Conservation (phyloP, 2,329 filamentous ascomycete genomes). For the Raffaelea albimanens region DNA sequence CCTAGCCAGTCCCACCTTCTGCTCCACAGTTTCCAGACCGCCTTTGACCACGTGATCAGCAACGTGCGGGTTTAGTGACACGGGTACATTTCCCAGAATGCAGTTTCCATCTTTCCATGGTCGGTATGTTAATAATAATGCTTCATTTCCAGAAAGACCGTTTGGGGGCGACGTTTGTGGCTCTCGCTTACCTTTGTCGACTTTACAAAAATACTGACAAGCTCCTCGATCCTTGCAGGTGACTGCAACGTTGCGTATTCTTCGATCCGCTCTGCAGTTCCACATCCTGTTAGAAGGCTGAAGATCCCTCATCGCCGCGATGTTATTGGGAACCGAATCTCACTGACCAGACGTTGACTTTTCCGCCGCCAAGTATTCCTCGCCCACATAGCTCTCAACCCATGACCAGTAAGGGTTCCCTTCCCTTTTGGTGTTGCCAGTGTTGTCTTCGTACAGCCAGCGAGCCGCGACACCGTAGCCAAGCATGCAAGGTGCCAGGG, state of each 20-base stretch:
- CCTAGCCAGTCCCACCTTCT: too few relatives aligned
- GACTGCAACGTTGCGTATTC: slow-evolving; percentile 64
- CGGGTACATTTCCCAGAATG: slow-evolving; percentile 61
- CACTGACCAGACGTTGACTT: slow-evolving; percentile 56
- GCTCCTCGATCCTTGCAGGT: slow-evolving; percentile 65
- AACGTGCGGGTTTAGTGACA: slow-evolving; percentile 21
- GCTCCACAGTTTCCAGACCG: not conserved
- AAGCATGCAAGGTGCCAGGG: slow-evolving; percentile 78
- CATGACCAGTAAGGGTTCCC: slow-evolving; percentile 78
- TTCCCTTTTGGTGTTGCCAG: slow-evolving; percentile 42
- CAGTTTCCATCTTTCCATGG: slow-evolving; percentile 53
- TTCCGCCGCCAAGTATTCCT: slow-evolving; percentile 69
- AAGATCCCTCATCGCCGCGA: too few relatives aligned
- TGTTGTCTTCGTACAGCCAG: slow-evolving; percentile 53
- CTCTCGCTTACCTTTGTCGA: slow-evolving; percentile 60
- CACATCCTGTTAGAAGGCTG: slow-evolving; percentile 45
- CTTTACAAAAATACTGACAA: slow-evolving; percentile 76
- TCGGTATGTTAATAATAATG: not conserved
- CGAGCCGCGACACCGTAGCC: slow-evolving; percentile 76
- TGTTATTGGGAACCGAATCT: too few relatives aligned
- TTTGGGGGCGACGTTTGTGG: not conserved
- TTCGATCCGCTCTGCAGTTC: slow-evolving; percentile 41
- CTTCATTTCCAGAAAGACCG: slow-evolving; percentile 5
- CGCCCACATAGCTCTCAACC: slow-evolving; percentile 81
- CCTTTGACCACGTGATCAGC: slow-evolving; percentile 16